Base-by-base conservation (phyloP, 495 filamentous ascomycete genomes). In the Bombardia bombarda region DNA sequence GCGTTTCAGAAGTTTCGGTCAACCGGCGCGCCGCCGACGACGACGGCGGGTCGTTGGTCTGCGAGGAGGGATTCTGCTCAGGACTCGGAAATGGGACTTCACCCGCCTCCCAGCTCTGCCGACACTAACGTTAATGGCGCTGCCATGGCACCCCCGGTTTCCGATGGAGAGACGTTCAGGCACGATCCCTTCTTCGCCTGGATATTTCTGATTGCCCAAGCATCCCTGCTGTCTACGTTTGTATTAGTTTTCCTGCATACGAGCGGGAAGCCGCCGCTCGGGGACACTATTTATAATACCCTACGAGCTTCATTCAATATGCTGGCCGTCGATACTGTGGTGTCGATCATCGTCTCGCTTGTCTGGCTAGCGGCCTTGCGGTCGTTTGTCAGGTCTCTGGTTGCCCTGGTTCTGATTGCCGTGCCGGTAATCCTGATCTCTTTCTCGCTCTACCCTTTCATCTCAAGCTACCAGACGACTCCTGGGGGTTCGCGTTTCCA, bases 131-230 rank as follows among this genome's bases (percentile, higher is more conserved):
- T 55, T 40, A 40, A 50, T 39, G 34, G 23, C 16, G 16, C 32
- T 32, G 32, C 47, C 14, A 47, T 53, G 16, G 45, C 55, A 19
- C 39, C 53, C 3, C 48, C 59, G 8, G 35, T 40, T 16, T 43
- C 56, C 39, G 69, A 74, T 30, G 67, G 65, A 21, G 70, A 74
- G 43, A 64, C 71, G 9, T 74, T 74, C 40, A 63, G 57, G 16
- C 87, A 97, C 63, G 93, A 98, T 62, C 66, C 74, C 12, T 88
- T 97, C 62, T 98, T 92, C 76, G 86, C 83, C n/a, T 87, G 84
- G 51, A 68, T 97, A 21, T 97, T 87, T 57, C 62, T 94, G 45
- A 90, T 97, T 59, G 82, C 77, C 23, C 65, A 92, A 41, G 87
- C 86, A 30, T 80, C 83, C 18, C 64, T 97, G 28, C 79, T 97